Conservation (phyloP, 1,284 basidiomycete genomes). For the Ustilago sp. region DNA sequence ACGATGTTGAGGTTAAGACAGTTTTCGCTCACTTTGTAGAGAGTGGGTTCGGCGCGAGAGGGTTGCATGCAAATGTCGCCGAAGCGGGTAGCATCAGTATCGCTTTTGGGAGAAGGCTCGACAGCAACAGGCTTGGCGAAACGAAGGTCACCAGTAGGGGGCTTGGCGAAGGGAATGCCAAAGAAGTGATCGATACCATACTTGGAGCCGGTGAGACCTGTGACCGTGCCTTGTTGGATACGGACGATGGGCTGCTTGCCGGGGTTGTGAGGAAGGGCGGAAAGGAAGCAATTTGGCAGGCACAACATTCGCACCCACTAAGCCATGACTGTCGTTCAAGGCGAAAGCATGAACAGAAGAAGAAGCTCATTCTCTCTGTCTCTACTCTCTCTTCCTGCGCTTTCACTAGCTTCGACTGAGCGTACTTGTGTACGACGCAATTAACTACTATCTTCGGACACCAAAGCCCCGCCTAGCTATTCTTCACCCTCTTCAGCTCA, state of each 20-base stretch:
- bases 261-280: slow-evolving; percentile 15
- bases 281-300: neutral
- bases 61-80: slow-evolving; percentile 41
- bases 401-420: too few relatives aligned
- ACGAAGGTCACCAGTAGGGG: slow-evolving; percentile 44
- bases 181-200: slow-evolving; percentile 41
- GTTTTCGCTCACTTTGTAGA: slow-evolving; percentile 45
- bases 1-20: slow-evolving; percentile 55
- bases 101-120: neutral
- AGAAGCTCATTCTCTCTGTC: too few relatives aligned
- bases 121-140: slow-evolving; percentile 44
- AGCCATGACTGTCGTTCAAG: slow-evolving; percentile 8
- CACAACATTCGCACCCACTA: slow-evolving; percentile 5
- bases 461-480: too few relatives aligned
- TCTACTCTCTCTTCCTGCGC: too few relatives aligned
- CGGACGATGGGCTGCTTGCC: slow-evolving; percentile 24
- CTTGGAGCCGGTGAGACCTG: slow-evolving; percentile 20
- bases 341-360: slow-evolving; percentile 4
- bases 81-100: slow-evolving; percentile 43
- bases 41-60: neutral
- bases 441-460: too few relatives aligned
- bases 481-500: too few relatives aligned
- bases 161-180: slow-evolving; percentile 51
- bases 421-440: too few relatives aligned
- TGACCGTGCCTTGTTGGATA: slow-evolving; percentile 31